These are phyloP conservation scores for Leccinum incarnatum DNA, from an alignment of 768 basidiomycete genomes.

Conservation along the genomic window DNA sequence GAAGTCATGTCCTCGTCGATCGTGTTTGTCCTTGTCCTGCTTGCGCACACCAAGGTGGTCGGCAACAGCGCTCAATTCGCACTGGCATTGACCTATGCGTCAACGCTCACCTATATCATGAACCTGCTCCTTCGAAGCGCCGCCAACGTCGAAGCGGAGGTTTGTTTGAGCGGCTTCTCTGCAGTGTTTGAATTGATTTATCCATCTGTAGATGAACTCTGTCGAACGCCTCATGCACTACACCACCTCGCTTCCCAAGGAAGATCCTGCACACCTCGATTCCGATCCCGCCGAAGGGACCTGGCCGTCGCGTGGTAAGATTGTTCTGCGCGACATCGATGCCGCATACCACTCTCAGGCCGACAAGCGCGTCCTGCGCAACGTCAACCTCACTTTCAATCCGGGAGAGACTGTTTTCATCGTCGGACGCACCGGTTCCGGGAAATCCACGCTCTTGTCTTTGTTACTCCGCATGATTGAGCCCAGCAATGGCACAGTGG, in stretches of 20 bases:
- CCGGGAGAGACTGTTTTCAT: slow-evolving; percentile 72
- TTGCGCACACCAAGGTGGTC: slow-evolving; percentile 26
- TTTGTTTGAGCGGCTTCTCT: not conserved
- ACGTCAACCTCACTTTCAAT: slow-evolving; percentile 65
- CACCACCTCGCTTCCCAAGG: slow-evolving; percentile 22
- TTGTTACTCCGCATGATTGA: slow-evolving; percentile 78
- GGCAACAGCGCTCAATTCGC: slow-evolving; percentile 24
- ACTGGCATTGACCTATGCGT: slow-evolving; percentile 30
- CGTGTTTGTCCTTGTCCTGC: slow-evolving; percentile 25
- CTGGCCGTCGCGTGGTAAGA: slow-evolving; percentile 51
- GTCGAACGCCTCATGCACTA: slow-evolving; percentile 31
- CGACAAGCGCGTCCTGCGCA: slow-evolving; percentile 52
- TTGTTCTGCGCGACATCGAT: slow-evolving; percentile 56
- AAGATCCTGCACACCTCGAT: slow-evolving; percentile 19
- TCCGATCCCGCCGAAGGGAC: slow-evolving; percentile 20
- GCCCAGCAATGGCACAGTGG: slow-evolving; percentile 63
- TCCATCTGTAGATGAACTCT: slow-evolving; percentile 23
- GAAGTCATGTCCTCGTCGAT: slow-evolving; percentile 28
- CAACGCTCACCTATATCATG: slow-evolving; percentile 26
- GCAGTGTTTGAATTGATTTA: not conserved
- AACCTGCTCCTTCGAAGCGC: slow-evolving; percentile 28
- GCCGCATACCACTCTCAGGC: slow-evolving; percentile 76
- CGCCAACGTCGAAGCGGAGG: slow-evolving; percentile 29
- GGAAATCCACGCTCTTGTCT: slow-evolving; percentile 68
- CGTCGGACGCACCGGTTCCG: slow-evolving; percentile 74